Conservation (phyloP, 768 basidiomycete genomes). For the Podaxis pistillaris region DNA sequence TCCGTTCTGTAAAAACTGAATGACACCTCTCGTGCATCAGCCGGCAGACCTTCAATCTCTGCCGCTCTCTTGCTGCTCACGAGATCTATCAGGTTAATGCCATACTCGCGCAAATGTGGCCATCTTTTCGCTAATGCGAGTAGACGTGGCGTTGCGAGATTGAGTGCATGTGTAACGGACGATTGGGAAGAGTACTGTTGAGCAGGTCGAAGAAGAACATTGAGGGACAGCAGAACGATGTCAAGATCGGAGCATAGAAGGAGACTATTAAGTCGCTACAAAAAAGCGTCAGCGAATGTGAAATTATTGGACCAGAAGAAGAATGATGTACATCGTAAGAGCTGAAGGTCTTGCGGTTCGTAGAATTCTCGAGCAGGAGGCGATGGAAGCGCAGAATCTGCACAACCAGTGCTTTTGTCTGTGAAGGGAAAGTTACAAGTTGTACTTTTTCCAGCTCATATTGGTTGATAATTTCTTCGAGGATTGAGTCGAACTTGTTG, state of each 20-base stretch:
- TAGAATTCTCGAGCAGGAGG: slow-evolving; percentile 93
- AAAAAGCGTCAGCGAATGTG: slow-evolving; percentile 12
- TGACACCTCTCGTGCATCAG: slow-evolving; percentile 74
- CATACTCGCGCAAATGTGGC: slow-evolving; percentile 79
- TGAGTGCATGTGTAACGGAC: slow-evolving; percentile 79
- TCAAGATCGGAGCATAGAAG: slow-evolving; percentile 89
- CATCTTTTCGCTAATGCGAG: slow-evolving; percentile 83
- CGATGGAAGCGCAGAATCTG: slow-evolving; percentile 88
- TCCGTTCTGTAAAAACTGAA: slow-evolving; percentile 80
- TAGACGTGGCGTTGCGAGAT: slow-evolving; percentile 77
- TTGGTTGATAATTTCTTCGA: slow-evolving; percentile 78
- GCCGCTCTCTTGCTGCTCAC: slow-evolving; percentile 51
- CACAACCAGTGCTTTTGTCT: slow-evolving; percentile 70
- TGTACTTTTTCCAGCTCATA: slow-evolving; percentile 89
- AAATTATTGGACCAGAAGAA: slow-evolving; percentile 11
- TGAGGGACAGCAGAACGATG: slow-evolving; percentile 77
- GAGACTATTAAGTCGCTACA: slow-evolving; percentile 85
- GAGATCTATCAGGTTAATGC: slow-evolving; percentile 73
- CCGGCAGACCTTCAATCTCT: slow-evolving; percentile 61
- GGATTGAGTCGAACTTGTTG: slow-evolving; percentile 90
- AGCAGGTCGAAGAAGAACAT: slow-evolving; percentile 86
- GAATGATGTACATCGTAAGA: slow-evolving; percentile 86
- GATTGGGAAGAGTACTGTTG: slow-evolving; percentile 93
- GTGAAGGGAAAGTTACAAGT: slow-evolving; percentile 70
- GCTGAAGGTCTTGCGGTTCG: slow-evolving; percentile 93